Conservation (phyloP, 257 asterid genomes). For the Asclepias syriaca region DNA sequence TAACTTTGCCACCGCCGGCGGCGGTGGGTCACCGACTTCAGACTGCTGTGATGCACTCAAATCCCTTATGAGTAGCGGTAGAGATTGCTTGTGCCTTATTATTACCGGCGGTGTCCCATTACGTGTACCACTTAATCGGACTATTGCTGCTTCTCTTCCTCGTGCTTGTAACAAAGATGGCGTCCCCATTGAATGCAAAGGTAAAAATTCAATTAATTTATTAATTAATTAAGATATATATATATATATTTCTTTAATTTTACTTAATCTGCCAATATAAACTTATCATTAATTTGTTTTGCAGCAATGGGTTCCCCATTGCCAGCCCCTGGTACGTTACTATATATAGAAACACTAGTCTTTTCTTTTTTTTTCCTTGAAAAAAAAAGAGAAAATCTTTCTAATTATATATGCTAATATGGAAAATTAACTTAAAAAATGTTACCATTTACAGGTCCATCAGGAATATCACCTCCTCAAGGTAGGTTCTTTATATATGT, state of each 20-base stretch:
- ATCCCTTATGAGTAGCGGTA: conserved; percentile 55
- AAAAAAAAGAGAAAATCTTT: too few relatives aligned
- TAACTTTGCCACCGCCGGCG: conserved; percentile 26
- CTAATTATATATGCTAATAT: neutral
- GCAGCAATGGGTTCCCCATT: conserved; percentile 40
- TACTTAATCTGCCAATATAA: neutral
- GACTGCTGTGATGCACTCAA: conserved; percentile 67
- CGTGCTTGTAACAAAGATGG: conserved; percentile 63
- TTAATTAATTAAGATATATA: too few relatives aligned
- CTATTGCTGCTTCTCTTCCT: conserved; percentile 62
- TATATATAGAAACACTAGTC: neutral
- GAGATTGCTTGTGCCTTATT: conserved; percentile 63
- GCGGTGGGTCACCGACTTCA: conserved; percentile 43
- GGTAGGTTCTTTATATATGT: neutral
- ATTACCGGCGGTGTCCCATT: conserved; percentile 54
- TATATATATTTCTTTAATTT: neutral
- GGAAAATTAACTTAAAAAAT: neutral
- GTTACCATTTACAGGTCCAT: conserved; percentile 1
- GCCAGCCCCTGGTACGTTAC: conserved; percentile 59
- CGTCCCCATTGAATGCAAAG: conserved; percentile 68
- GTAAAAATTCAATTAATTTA: conserved; percentile 18
- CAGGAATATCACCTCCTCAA: neutral
- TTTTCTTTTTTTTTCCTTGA: too few relatives aligned
- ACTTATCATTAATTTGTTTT: neutral
- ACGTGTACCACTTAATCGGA: conserved; percentile 51